Percentiles rank a stretch among this genome's conserved stretches.
Evolutionary conservation across 2,329 filamentous ascomycete species (phyloP).

Genomic region (Fusarium coffeatum): DNA sequence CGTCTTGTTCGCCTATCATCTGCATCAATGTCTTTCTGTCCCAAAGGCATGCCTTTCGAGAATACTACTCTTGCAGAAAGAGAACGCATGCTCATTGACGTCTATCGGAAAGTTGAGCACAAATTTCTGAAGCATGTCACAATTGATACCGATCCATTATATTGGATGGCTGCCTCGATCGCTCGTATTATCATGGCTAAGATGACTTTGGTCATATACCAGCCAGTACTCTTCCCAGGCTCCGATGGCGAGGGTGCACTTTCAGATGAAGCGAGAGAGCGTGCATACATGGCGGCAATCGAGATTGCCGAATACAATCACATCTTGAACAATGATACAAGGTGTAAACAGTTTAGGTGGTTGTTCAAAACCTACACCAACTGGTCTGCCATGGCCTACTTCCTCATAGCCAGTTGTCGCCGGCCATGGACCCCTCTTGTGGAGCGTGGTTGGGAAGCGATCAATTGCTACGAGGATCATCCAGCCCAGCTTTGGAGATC

Average conservation of each 20-base stretch:
- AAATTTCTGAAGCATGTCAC: conserved; percentile 66
- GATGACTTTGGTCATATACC: conserved; percentile 81
- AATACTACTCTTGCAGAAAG: conserved; percentile 50
- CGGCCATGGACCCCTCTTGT: conserved; percentile 62
- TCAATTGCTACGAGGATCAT: conserved; percentile 54
- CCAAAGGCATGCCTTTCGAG: conserved; percentile 41
- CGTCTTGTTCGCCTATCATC: conserved; percentile 52
- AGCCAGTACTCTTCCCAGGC: conserved; percentile 74
- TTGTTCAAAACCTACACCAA: conserved; percentile 63
- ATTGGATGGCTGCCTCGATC: conserved; percentile 76
- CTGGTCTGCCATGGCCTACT: conserved; percentile 64
- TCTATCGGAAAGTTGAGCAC: conserved; percentile 65
- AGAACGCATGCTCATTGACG: conserved; percentile 62
- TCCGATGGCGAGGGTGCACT: conserved; percentile 65
- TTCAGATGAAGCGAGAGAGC: conserved; percentile 72
- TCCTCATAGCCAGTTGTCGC: conserved; percentile 59
- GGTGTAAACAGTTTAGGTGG: conserved; percentile 61
- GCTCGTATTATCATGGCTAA: conserved; percentile 80
- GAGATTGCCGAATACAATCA: conserved; percentile 78
- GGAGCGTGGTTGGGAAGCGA: conserved; percentile 63
- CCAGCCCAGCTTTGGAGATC: conserved; percentile 59
- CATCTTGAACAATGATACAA: conserved; percentile 70
- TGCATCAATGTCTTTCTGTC: conserved; percentile 49
- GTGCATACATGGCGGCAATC: conserved; percentile 76
- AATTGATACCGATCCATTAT: conserved; percentile 63